phyloP scores from a whole-genome alignment of 116 monocot species.

The Dioscorea cayenensis region DNA sequence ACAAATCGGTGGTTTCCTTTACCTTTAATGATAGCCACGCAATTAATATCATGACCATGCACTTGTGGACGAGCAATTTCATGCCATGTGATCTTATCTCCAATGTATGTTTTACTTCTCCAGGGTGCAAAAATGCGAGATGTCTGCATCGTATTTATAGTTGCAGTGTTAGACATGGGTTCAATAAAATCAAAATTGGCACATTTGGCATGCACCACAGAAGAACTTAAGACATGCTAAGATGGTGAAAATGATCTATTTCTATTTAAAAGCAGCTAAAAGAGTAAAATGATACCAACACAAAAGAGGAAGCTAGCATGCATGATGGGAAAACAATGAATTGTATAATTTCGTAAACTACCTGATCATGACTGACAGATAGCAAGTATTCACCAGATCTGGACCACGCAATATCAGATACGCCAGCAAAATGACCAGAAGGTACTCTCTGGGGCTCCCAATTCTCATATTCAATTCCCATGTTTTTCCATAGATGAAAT shows the following conservation, averaged over 20 bases:
- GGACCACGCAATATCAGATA: slow-evolving; percentile 79
- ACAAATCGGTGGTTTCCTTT: slow-evolving; percentile 89
- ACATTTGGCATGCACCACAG: background rate
- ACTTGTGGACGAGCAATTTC: slow-evolving; percentile 99
- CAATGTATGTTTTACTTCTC: slow-evolving; percentile 26
- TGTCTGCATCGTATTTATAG: slow-evolving; percentile 43
- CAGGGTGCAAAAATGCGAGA: slow-evolving; percentile 89
- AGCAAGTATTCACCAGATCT: slow-evolving; percentile 69
- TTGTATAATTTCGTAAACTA: slow-evolving; percentile 12
- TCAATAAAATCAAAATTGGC: background rate
- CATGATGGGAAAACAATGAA: background rate
- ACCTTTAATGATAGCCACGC: slow-evolving; percentile 65
- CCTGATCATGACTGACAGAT: slow-evolving; percentile 99
- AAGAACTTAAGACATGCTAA: no score
- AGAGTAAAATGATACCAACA: no score
- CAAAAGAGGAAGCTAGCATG: background rate
- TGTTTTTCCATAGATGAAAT: slow-evolving; percentile 92
- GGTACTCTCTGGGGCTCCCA: slow-evolving; percentile 93
- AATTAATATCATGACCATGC: slow-evolving; percentile 99
- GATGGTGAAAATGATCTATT: no score
- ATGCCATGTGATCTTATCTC: slow-evolving; percentile 47
- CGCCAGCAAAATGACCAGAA: slow-evolving; percentile 87
- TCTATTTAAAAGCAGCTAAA: no score
- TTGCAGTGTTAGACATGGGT: background rate
- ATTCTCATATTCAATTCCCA: slow-evolving; percentile 62